Evolutionary conservation across 2,329 filamentous ascomycete species (phyloP).

Genomic region (Phyllosticta ampelicida): DNA sequence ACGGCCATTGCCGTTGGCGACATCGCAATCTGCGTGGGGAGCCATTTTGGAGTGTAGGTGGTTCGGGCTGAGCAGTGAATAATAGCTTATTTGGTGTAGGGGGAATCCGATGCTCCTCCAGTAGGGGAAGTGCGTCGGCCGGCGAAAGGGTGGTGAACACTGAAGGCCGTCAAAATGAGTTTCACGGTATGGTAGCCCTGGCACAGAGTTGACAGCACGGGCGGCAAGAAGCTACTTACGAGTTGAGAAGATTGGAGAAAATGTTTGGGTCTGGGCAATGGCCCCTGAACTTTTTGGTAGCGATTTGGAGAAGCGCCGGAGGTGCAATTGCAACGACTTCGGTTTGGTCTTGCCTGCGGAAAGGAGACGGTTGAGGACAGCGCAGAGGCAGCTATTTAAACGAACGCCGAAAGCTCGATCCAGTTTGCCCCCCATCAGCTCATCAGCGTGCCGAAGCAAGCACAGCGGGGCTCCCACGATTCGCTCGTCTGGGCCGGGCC

Average conservation of each 20-base stretch:
- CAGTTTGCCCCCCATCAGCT: not conserved
- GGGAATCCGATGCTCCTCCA: conserved; percentile 62
- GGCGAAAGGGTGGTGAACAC: conserved; percentile 92
- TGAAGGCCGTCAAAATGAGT: conserved; percentile 27
- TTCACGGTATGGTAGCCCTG: not conserved
- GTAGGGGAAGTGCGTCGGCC: conserved; percentile 84
- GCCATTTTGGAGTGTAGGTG: conserved; percentile 51
- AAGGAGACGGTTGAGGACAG: not conserved
- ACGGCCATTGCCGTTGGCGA: conserved; percentile 41
- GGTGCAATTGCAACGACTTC: not conserved
- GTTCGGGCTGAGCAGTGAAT: conserved; percentile 3
- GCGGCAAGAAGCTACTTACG: conserved; percentile 49
- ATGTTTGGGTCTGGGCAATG: conserved; percentile 63
- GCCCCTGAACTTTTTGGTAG: conserved; percentile 22
- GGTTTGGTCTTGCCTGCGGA: not conserved
- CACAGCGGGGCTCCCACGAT: not conserved
- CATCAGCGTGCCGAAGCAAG: not conserved
- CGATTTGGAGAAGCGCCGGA: not conserved
- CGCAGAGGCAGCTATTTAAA: conserved; percentile 9
- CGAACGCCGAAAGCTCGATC: not conserved
- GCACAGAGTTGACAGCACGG: not conserved
- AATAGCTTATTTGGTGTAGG: conserved; percentile 28
- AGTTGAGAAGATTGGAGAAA: conserved; percentile 98
- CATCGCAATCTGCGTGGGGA: conserved; percentile 70
- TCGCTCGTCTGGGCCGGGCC: not conserved